phyloP scores from a whole-genome alignment of 2,329 filamentous ascomycete species.

The Alternaria postmessia region DNA sequence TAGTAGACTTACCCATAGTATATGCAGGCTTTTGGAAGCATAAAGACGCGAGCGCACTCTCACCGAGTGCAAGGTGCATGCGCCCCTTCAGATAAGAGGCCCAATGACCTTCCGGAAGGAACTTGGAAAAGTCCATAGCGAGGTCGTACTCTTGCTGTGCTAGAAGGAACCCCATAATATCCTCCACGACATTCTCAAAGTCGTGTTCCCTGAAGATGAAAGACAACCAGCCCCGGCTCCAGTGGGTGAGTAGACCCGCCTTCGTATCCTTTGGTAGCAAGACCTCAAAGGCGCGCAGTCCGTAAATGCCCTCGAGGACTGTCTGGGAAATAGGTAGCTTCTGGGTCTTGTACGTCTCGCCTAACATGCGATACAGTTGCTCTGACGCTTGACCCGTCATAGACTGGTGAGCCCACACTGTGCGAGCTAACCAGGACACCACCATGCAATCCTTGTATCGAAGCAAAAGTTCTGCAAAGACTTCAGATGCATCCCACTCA shows the following conservation, averaged over 20 bases:
- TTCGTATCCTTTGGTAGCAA: slow-evolving; percentile 36
- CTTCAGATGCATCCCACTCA: slow-evolving; percentile 67
- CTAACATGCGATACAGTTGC: slow-evolving; percentile 31
- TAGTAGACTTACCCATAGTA: slow-evolving; percentile 71
- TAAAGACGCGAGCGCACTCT: slow-evolving; percentile 75
- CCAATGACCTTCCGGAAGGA: slow-evolving; percentile 67
- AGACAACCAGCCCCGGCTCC: slow-evolving; percentile 56
- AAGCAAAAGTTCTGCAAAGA: slow-evolving; percentile 71
- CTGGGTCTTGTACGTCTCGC: slow-evolving; percentile 34
- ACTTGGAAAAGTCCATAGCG: slow-evolving; percentile 71
- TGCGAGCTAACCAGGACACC: slow-evolving; percentile 47
- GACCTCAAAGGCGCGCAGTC: slow-evolving; percentile 42
- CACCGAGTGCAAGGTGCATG: slow-evolving; percentile 75
- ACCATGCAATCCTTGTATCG: slow-evolving; percentile 48
- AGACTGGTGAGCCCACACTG: slow-evolving; percentile 44
- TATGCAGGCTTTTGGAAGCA: slow-evolving; percentile 85
- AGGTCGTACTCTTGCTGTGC: slow-evolving; percentile 56
- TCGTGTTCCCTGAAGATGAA: slow-evolving; percentile 48
- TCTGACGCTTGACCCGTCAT: slow-evolving; percentile 42
- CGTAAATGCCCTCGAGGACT: slow-evolving; percentile 47
- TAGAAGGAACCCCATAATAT: slow-evolving; percentile 57
- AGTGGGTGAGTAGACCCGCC: slow-evolving; percentile 53
- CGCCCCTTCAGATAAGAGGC: slow-evolving; percentile 83
- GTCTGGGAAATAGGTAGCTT: slow-evolving; percentile 48
- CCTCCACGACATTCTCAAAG: slow-evolving; percentile 50